Base-by-base conservation (phyloP, 208 protist species). In the Porcisia hertigi region DNA sequence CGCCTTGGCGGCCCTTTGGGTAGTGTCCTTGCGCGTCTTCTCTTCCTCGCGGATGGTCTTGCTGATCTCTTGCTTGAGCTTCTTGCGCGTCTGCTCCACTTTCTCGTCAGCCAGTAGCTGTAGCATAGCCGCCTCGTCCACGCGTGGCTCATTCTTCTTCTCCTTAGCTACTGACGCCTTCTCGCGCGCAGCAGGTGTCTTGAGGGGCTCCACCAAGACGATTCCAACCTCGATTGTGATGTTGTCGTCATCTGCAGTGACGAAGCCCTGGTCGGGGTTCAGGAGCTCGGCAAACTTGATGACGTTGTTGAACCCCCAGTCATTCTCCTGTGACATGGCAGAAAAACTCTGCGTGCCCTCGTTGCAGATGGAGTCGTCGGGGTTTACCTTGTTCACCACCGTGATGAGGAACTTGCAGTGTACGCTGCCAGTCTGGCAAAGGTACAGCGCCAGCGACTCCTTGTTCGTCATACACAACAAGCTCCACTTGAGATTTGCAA, bases 351-450 rank as follows among this genome's bases (percentile, higher is more conserved):
- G 93, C 16, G 93, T 97, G 12, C 93, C 93, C 73, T 97, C 93
- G 79, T 96, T 97, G 71, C 90, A 94, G 62, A 97, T 95, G 58
- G 93, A 96, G 83, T 97, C 92, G 55, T 96, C 90, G 4, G 81
- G 78, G 84, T 95, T 94, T 30, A 78, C 30, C 72, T 93, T 92
- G 80, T 97, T 97, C 66, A 96, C 81, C 20, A 97, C 89, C 16
- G 93, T 95, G 77, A 97, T 96, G 77, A 97, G 79, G 78, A 97
- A 97, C 82, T 97, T 97, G 83, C 93, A 97, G 82, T 93, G 90
- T 49, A 97, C 91, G 60, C 89, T 97, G 62, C 90, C 93, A 20
- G 90, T 94, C 77, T 97, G 93, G 81, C 93, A 97, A 23, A 97
- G 88, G 81, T 97, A 97, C 49, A 97, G 89, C 25, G 93, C 93